These are phyloP conservation scores for Leccinum obscurum DNA, from an alignment of 768 basidiomycete species.

Conservation along the genomic window DNA sequence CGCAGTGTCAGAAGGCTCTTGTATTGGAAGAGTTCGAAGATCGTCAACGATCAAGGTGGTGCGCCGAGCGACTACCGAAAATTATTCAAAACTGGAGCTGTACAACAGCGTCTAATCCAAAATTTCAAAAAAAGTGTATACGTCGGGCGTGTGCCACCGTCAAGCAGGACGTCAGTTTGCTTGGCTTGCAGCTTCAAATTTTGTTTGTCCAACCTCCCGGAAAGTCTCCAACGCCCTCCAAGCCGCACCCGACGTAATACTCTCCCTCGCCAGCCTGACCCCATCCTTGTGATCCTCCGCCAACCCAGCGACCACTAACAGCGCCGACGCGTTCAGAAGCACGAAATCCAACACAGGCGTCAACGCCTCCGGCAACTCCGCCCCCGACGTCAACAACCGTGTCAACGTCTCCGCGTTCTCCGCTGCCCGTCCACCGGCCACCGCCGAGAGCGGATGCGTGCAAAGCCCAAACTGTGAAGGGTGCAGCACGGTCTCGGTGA, in stretches of 20 bases:
- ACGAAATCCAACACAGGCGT: constrained; percentile 82
- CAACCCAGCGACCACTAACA: constrained; percentile 82
- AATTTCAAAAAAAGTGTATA: too few species aligned
- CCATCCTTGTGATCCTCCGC: constrained; percentile 72
- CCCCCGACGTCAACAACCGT: constrained; percentile 58
- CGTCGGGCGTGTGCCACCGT: not conserved
- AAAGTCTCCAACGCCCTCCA: constrained; percentile 58
- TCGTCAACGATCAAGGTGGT: too few species aligned
- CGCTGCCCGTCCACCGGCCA: constrained; percentile 69
- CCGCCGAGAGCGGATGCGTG: constrained; percentile 65
- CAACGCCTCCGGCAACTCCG: constrained; percentile 53
- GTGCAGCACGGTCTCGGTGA: constrained; percentile 61
- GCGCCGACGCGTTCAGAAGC: constrained; percentile 84
- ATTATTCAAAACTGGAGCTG: too few species aligned
- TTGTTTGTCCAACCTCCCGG: constrained; percentile 38
- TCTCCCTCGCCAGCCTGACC: constrained; percentile 61
- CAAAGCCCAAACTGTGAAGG: constrained; percentile 79
- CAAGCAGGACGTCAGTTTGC: not conserved
- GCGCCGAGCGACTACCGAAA: too few species aligned
- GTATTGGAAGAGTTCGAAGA: too few species aligned
- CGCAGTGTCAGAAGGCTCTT: too few species aligned
- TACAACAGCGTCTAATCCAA: too few species aligned
- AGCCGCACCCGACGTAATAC: constrained; percentile 58
- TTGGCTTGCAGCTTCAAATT: not conserved
- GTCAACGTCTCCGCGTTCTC: constrained; percentile 82